phyloP scores from a whole-genome alignment of 805 yeast genomes.

The Candida germanica region DNA sequence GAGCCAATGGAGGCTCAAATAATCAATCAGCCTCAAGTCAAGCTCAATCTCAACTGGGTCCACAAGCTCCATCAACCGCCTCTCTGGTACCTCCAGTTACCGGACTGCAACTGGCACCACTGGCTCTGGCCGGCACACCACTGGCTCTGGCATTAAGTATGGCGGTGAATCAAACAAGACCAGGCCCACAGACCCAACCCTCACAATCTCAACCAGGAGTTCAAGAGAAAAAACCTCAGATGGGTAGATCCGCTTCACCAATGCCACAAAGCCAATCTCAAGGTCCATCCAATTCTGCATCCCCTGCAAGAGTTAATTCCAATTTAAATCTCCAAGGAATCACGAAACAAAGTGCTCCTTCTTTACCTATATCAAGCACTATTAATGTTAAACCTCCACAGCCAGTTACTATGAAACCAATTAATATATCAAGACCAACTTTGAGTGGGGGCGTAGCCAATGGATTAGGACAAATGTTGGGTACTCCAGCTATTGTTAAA shows the following conservation, averaged over 20 bases:
- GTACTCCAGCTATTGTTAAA: constrained; percentile 70
- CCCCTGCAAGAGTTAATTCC: constrained; percentile 13
- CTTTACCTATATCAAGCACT: constrained; percentile 69
- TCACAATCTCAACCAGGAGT: neutral
- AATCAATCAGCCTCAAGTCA: neutral
- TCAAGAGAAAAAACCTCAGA: constrained; percentile 3
- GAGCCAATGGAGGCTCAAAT: constrained; percentile 17
- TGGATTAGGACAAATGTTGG: constrained; percentile 57
- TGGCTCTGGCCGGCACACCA: neutral
- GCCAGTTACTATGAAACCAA: constrained; percentile 63
- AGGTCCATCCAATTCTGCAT: constrained; percentile 10
- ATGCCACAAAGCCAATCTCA: constrained; percentile 4
- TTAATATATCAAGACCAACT: constrained; percentile 62
- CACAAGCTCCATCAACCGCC: neutral
- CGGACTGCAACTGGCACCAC: neutral
- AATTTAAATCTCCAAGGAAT: constrained; percentile 35
- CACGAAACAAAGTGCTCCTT: constrained; percentile 55
- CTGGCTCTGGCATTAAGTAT: neutral
- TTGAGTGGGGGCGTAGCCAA: constrained; percentile 80
- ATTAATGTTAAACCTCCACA: constrained; percentile 63
- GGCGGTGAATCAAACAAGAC: neutral
- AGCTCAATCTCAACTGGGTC: neutral
- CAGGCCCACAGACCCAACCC: neutral
- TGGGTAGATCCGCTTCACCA: constrained; percentile 9
- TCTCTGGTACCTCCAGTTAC: neutral